Evolutionary conservation across 257 asterid genomes (phyloP).

Genomic region (Ballota nigra): DNA sequence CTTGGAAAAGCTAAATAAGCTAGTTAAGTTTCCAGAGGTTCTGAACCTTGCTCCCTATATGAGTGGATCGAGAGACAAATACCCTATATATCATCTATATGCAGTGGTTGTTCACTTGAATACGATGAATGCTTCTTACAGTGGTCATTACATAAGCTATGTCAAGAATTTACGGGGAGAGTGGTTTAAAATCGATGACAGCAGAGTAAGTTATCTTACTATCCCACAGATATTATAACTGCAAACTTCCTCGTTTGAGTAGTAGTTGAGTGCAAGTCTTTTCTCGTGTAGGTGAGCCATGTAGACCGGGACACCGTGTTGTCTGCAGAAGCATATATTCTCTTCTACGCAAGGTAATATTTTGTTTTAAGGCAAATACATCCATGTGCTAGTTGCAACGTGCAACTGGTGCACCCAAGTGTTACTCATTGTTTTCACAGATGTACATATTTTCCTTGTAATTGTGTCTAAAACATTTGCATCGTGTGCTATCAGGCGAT

Average conservation of each 20-base stretch:
- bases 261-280: slow-evolving; percentile 5
- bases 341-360: slow-evolving; percentile 43
- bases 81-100: slow-evolving; percentile 40
- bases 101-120: slow-evolving; percentile 54
- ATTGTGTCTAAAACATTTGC: neutral
- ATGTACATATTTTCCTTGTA: neutral
- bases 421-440: neutral
- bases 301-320: slow-evolving; percentile 40
- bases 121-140: slow-evolving; percentile 39
- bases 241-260: neutral
- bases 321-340: slow-evolving; percentile 46
- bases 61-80: slow-evolving; percentile 41
- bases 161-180: slow-evolving; percentile 39
- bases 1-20: slow-evolving; percentile 45
- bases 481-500: slow-evolving; percentile 23
- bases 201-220: slow-evolving; percentile 35
- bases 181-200: slow-evolving; percentile 50
- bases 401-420: too few species aligned
- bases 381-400: too few species aligned
- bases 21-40: slow-evolving; percentile 39
- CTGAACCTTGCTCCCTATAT: slow-evolving; percentile 49
- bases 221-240: neutral
- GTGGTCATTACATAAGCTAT: slow-evolving; percentile 55
- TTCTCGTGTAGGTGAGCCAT: slow-evolving; percentile 32
- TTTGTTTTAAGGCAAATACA: neutral